A percentile compares a stretch with the other conserved stretches of the same genome.
Conservation (phyloP, 805 yeast genomes). For the Lachancea thermotolerans region DNA sequence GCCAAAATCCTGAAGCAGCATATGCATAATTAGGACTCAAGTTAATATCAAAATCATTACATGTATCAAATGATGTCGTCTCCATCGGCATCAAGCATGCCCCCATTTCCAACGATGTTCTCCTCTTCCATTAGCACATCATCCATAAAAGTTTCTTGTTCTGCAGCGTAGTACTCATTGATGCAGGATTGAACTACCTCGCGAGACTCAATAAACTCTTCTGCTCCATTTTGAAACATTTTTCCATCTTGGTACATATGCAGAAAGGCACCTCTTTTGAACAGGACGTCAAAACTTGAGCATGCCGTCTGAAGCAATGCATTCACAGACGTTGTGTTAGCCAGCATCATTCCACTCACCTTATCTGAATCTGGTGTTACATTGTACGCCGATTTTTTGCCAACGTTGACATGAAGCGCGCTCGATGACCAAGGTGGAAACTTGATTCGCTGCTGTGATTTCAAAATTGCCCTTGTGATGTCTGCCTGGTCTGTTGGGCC, state of each 20-base stretch:
- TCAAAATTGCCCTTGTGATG: constrained; percentile 56
- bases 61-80: constrained; percentile 19
- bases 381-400: constrained; percentile 59
- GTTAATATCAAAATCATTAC: background rate
- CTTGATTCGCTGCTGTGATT: constrained; percentile 57
- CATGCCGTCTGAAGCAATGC: constrained; percentile 60
- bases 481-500: constrained; percentile 63
- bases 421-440: constrained; percentile 87
- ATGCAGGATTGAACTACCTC: constrained; percentile 69
- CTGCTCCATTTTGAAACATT: constrained; percentile 35
- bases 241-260: constrained; percentile 56
- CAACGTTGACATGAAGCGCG: constrained; percentile 69
- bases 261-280: constrained; percentile 74
- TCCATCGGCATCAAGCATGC: constrained; percentile 25
- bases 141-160: constrained; percentile 42
- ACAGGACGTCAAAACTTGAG: constrained; percentile 72
- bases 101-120: constrained; percentile 27
- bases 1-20: background rate
- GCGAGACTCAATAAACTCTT: constrained; percentile 73
- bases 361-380: constrained; percentile 33
- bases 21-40: background rate
- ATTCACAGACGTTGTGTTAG: constrained; percentile 74
- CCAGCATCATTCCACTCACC: constrained; percentile 74
- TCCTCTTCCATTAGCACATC: constrained; percentile 34
- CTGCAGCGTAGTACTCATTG: constrained; percentile 71